These are phyloP conservation scores for Friedmanniomyces endolithicus DNA, from an alignment of 495 filamentous ascomycete species.

Conservation along the genomic window DNA sequence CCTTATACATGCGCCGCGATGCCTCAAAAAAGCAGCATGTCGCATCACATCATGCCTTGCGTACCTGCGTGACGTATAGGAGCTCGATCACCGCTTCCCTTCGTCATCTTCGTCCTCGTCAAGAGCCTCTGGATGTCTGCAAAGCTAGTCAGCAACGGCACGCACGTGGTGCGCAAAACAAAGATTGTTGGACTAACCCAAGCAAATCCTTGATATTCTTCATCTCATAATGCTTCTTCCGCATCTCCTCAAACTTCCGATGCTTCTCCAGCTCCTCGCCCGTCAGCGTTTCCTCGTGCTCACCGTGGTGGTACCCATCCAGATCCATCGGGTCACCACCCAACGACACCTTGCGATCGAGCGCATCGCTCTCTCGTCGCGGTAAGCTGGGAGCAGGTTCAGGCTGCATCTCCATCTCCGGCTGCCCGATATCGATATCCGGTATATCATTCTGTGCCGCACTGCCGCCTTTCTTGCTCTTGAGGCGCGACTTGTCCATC, in stretches of 20 bases:
- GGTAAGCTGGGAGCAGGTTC: conserved; percentile 21
- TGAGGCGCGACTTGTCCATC: conserved; percentile 29
- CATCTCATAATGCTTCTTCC: conserved; percentile 98
- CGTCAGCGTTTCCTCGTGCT: conserved; percentile 47
- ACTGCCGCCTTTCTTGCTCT: conserved; percentile 13
- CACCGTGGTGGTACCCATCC: conserved; percentile 37
- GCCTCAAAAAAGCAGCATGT: no score
- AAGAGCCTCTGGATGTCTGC: conserved; percentile 27
- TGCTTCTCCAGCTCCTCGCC: conserved; percentile 83
- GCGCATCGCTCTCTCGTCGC: conserved; percentile 38
- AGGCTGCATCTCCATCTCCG: conserved; percentile 47
- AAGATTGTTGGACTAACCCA: conserved; percentile 45
- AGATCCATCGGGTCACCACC: conserved; percentile 46
- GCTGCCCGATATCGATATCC: conserved; percentile 84
- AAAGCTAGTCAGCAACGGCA: neutral
- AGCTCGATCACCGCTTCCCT: neutral
- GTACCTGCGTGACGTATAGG: neutral
- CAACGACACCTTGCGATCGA: conserved; percentile 64
- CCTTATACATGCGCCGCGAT: no score
- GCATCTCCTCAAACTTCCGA: conserved; percentile 71
- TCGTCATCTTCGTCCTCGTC: conserved; percentile 23
- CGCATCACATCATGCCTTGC: no score
- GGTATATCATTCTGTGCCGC: conserved; percentile 67
- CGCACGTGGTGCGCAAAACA: no score
- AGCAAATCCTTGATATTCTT: conserved; percentile 80